phyloP scores from a whole-genome alignment of 148 eudicot genomes.

The Rhododendron kiyosumense region DNA sequence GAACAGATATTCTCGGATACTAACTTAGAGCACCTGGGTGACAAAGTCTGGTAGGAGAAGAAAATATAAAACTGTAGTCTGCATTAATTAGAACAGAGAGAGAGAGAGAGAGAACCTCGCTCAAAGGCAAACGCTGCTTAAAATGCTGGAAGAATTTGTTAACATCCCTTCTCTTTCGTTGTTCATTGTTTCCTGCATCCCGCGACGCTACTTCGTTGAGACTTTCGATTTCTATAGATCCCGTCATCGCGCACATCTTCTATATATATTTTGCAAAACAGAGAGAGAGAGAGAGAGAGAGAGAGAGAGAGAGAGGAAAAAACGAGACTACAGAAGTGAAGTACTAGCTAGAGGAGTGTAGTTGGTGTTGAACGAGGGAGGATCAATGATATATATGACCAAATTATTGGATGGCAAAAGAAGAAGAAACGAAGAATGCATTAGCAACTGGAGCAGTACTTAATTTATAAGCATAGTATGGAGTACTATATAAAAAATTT shows the following conservation, averaged over 20 bases:
- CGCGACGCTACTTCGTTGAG: neutral
- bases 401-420: neutral
- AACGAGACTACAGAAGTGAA: neutral
- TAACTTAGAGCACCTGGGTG: neutral
- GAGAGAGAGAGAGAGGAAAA: neutral
- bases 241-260: neutral
- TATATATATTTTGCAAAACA: neutral
- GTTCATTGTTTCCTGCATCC: neutral
- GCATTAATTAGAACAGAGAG: neutral
- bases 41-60: neutral
- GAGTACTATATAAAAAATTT: neutral
- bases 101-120: conserved; percentile 9
- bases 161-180: neutral
- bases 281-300: neutral
- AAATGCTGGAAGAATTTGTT: neutral
- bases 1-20: neutral
- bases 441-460: neutral
- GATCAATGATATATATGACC: neutral
- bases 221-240: conserved; percentile 6
- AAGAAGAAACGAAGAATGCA: neutral
- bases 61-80: too few species aligned
- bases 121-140: conserved; percentile 4
- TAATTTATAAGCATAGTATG: neutral
- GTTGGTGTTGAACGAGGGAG: neutral
- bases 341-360: neutral